phyloP scores from a whole-genome alignment of 1,139 yeast species.

The Saccharomyces hybrid region DNA sequence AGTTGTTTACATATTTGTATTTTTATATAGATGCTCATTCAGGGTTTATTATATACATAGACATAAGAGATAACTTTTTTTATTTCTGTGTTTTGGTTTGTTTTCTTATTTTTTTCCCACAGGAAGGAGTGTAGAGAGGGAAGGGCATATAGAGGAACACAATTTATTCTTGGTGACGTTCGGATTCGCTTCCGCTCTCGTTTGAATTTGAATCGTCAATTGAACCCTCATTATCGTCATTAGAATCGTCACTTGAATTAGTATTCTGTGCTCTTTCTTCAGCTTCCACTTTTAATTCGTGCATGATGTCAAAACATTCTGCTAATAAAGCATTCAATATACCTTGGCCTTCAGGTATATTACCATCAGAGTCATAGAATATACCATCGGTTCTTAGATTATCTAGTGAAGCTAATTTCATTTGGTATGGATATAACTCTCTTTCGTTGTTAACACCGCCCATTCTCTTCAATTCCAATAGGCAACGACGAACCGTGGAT shows the following conservation, averaged over 20 bases:
- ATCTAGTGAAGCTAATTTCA: constrained; percentile 86
- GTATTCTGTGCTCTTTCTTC: constrained; percentile 45
- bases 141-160: background rate
- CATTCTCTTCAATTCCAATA: constrained; percentile 80
- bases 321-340: constrained; percentile 82
- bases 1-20: constrained; percentile 4
- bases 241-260: constrained; percentile 33
- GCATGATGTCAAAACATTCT: constrained; percentile 88
- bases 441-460: constrained; percentile 84
- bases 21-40: constrained; percentile 22
- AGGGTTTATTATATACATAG: constrained; percentile 15
- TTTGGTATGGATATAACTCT: constrained; percentile 90
- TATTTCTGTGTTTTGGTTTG: background rate
- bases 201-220: constrained; percentile 1
- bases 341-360: constrained; percentile 96
- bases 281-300: constrained; percentile 82
- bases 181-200: constrained; percentile 7
- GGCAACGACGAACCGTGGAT: constrained; percentile 84
- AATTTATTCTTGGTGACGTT: constrained; percentile 3
- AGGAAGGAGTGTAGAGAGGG: background rate
- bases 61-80: background rate
- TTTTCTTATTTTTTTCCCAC: background rate
- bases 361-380: constrained; percentile 69
- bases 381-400: constrained; percentile 83
- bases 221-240: constrained; percentile 28